phyloP scores from a whole-genome alignment of 345 rosid species.

The Populus euphratica region DNA sequence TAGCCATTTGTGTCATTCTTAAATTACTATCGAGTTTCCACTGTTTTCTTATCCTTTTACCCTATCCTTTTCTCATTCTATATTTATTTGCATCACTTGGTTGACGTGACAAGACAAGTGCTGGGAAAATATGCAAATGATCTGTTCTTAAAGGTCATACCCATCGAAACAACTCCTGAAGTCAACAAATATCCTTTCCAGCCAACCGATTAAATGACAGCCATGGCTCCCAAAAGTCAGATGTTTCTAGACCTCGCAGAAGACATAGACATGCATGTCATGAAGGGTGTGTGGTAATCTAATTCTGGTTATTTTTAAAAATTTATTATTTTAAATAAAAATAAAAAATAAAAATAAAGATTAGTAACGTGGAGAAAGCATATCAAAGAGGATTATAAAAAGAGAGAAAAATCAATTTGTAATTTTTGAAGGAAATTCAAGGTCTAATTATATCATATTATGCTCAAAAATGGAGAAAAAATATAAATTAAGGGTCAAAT shows the following conservation, averaged over 20 bases:
- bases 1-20: background rate
- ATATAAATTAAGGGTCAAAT: too few relatives aligned
- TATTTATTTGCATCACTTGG: constrained; percentile 35
- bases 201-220: constrained; percentile 40
- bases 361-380: too few relatives aligned
- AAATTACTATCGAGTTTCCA: background rate
- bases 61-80: background rate
- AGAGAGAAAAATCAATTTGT: too few relatives aligned
- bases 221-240: constrained; percentile 25
- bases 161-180: background rate
- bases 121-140: constrained; percentile 60
- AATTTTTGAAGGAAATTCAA: too few relatives aligned
- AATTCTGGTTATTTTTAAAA: too few relatives aligned
- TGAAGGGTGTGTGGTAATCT: constrained; percentile 5
- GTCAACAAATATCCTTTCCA: too few relatives aligned
- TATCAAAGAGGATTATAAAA: too few relatives aligned
- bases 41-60: background rate
- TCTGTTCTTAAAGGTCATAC: constrained; percentile 40
- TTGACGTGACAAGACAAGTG: constrained; percentile 69
- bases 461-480: too few relatives aligned
- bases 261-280: constrained; percentile 58
- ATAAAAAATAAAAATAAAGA: too few relatives aligned
- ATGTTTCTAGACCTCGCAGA: constrained; percentile 55
- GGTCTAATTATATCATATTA: too few relatives aligned
- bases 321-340: too few relatives aligned